These are phyloP conservation scores for Dryas octopetala DNA, from an alignment of 306 rosid genomes.

Conservation along the genomic window DNA sequence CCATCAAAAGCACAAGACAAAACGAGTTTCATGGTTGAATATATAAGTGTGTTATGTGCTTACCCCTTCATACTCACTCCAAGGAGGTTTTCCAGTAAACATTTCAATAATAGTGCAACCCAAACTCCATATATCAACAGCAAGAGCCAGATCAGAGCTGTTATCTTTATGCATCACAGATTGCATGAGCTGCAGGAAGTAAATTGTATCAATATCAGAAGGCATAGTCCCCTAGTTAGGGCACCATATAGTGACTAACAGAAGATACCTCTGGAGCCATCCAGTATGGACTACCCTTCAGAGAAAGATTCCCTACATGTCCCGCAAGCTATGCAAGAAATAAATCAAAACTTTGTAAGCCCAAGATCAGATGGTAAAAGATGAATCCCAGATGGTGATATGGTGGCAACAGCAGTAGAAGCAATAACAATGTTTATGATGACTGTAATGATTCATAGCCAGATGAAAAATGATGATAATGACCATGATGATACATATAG, in stretches of 20 bases:
- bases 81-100: constrained; percentile 94
- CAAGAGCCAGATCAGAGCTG: constrained; percentile 82
- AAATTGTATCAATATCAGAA: constrained; percentile 27
- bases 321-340: constrained; percentile 71
- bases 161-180: constrained; percentile 75
- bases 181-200: constrained; percentile 67
- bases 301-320: constrained; percentile 73
- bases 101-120: constrained; percentile 97
- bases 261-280: constrained; percentile 97
- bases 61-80: constrained; percentile 98
- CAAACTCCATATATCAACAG: constrained; percentile 95
- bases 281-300: constrained; percentile 99
- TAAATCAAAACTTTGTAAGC: constrained; percentile 18
- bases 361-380: constrained; percentile 7
- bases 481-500: background rate
- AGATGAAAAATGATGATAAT: background rate
- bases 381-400: constrained; percentile 4
- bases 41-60: constrained; percentile 16
- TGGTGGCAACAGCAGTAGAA: background rate
- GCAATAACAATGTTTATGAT: constrained; percentile 7
- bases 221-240: background rate
- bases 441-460: background rate
- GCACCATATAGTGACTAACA: constrained; percentile 22
- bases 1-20: constrained; percentile 1
- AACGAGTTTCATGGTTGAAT: constrained; percentile 9